Evolutionary conservation across 768 basidiomycete genomes (phyloP).

Genomic region (Terana coerulea): DNA sequence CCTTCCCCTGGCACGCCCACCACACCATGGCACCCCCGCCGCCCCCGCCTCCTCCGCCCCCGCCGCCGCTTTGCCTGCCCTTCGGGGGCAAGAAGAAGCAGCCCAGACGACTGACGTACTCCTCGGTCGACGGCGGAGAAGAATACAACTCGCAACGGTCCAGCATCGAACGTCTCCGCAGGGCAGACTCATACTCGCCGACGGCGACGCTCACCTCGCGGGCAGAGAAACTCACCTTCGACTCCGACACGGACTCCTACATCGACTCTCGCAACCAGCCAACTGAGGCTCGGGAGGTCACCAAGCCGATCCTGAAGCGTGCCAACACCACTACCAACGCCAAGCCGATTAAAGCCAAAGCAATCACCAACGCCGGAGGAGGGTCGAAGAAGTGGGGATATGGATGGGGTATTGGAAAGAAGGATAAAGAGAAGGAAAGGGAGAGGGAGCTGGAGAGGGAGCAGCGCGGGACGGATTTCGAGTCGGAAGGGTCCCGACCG

Average conservation of each 20-base stretch:
- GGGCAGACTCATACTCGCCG: constrained; percentile 25
- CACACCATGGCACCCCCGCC: constrained; percentile 26
- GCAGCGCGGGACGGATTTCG: constrained; percentile 27
- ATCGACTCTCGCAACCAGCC: not conserved
- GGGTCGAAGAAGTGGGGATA: constrained; percentile 40
- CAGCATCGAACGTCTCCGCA: constrained; percentile 23
- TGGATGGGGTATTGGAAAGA: constrained; percentile 73
- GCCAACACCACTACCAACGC: constrained; percentile 18
- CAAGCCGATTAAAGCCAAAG: constrained; percentile 14
- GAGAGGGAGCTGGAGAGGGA: constrained; percentile 27
- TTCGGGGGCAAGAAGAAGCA: constrained; percentile 20
- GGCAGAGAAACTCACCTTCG: constrained; percentile 29
- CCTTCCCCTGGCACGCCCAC: constrained; percentile 1
- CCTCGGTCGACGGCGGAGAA: constrained; percentile 20
- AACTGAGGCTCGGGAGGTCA: constrained; percentile 20
- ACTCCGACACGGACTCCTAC: constrained; percentile 28
- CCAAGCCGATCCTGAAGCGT: constrained; percentile 15
- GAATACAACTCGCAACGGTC: constrained; percentile 22
- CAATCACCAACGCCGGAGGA: constrained; percentile 14
- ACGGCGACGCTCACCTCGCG: constrained; percentile 32
- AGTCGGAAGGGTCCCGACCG: constrained; percentile 22
- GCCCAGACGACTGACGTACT: constrained; percentile 22
- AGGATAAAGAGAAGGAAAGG: constrained; percentile 41
- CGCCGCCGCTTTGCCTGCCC: constrained; percentile 28
- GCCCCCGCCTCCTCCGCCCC: constrained; percentile 27